phyloP scores from a whole-genome alignment of 495 filamentous ascomycete species.

The Friedmanniomyces simplex region DNA sequence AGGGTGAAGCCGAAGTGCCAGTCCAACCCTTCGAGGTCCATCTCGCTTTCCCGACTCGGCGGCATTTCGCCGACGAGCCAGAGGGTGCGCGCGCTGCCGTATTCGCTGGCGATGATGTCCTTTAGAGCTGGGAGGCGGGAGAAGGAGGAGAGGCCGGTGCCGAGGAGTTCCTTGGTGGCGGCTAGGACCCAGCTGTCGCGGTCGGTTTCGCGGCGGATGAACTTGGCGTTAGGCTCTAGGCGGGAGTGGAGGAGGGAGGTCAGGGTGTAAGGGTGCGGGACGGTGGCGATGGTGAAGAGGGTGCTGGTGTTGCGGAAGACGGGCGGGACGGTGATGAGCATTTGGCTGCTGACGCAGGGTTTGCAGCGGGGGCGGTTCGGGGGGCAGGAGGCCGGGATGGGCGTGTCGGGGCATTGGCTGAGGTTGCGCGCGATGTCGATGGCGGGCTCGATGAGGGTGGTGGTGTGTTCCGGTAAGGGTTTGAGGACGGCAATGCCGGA shows the following conservation, averaged over 20 bases:
- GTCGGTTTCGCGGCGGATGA: slow-evolving; percentile 62
- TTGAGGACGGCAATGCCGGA: slow-evolving; percentile 70
- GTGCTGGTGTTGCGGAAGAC: slow-evolving; percentile 32
- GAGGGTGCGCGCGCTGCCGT: slow-evolving; percentile 48
- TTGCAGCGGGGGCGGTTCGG: slow-evolving; percentile 66
- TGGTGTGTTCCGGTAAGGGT: slow-evolving; percentile 57
- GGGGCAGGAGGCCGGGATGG: slow-evolving; percentile 70
- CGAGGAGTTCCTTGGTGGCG: slow-evolving; percentile 60
- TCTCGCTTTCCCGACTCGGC: slow-evolving; percentile 29
- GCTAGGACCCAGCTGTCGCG: slow-evolving; percentile 72
- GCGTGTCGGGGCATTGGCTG: slow-evolving; percentile 57
- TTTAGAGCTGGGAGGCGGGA: slow-evolving; percentile 67
- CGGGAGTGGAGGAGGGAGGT: slow-evolving; percentile 46
- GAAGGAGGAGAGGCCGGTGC: slow-evolving; percentile 46
- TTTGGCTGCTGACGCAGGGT: slow-evolving; percentile 52
- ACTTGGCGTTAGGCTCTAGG: slow-evolving; percentile 48
- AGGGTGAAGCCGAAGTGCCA: slow-evolving; percentile 85
- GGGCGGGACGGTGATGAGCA: slow-evolving; percentile 29
- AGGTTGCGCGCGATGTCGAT: slow-evolving; percentile 61
- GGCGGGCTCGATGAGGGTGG: slow-evolving; percentile 58
- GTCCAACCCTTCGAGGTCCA: slow-evolving; percentile 55
- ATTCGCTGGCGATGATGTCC: slow-evolving; percentile 61
- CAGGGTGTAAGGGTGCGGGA: slow-evolving; percentile 85
- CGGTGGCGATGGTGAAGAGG: slow-evolving; percentile 69
- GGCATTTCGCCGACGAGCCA: slow-evolving; percentile 72